Evolutionary conservation across 2,329 filamentous ascomycete species (phyloP), one percentile per base, ranked within the genome.

Genomic region (Lecanosticta acicola): DNA sequence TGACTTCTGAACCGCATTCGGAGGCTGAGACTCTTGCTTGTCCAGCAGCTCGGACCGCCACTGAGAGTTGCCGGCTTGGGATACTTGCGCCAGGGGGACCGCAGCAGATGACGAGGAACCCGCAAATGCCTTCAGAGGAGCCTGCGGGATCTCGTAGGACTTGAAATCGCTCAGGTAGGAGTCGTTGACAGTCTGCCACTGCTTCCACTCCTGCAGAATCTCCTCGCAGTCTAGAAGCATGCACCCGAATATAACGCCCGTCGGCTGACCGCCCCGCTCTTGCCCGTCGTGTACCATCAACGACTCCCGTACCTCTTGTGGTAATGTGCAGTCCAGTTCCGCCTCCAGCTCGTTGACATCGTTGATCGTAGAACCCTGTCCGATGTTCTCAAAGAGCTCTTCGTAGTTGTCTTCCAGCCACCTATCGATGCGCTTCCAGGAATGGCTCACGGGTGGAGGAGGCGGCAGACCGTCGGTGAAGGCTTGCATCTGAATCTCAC

Each of bases 171-270:
- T 75, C 48, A 97, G 76, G 66, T 86, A 95, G 63, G 96, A 87
- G 48, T 91, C 82, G 63, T 95, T 95, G 52, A 98, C 93, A 53
- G 80, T 83, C 59, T 88, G 83, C 93, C 93, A 98, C 64, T 95
- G 94, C 60, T 87, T 85, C 87, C 91, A 97, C 66, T 98, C 93
- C 66, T 96, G 89, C 17, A 95, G 84, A 58, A 98, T 95, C 65
- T 98, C 93, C 68, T 98, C 93, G 63, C 93, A 97, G 67, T 98
- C 93, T 47, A 98, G 79, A 53, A 98, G 72, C 93, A 98, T 98
- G 65, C 81, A 85, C 49, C 90, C 80, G 60, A 98, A 97, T 50
- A 98, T 80, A 56, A 97, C 85, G 53, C 93, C 93, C 0, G 91
- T 96, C 1, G 93, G 93, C 46, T 78, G 77, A 53, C 93, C 93